Percentiles rank a stretch among this genome's conserved stretches.
These are phyloP conservation scores for Phytophthora podocarpi DNA, from an alignment of 352 stramenopile genomes.

Conservation along the genomic window DNA sequence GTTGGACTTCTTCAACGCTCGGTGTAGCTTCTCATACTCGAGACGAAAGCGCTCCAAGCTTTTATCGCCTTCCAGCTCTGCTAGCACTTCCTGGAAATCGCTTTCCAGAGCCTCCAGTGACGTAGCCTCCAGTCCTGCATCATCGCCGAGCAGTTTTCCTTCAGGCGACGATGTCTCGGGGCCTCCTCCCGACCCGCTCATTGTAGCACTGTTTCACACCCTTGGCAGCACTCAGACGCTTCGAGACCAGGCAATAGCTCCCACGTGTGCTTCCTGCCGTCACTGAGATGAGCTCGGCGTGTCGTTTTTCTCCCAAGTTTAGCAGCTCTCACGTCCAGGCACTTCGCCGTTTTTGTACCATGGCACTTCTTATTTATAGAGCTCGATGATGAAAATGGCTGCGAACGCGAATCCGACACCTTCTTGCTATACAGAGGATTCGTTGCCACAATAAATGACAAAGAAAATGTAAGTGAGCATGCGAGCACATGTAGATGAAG, in stretches of 20 bases:
- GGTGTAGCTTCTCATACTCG: conserved; percentile 96
- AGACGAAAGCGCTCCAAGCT: conserved; percentile 93
- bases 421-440: neutral
- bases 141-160: conserved; percentile 56
- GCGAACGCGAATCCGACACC: neutral
- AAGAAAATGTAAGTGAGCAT: conserved; percentile 4
- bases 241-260: neutral
- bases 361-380: conserved; percentile 25
- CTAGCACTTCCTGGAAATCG: conserved; percentile 94
- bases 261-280: conserved; percentile 1
- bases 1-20: conserved; percentile 93
- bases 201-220: conserved; percentile 1
- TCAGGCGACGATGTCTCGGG: conserved; percentile 29
- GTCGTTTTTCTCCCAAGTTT: conserved; percentile 35
- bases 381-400: neutral
- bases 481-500: conserved; percentile 1
- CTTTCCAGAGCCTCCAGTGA: conserved; percentile 90
- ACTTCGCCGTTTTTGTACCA: conserved; percentile 22
- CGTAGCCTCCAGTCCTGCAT: conserved; percentile 53
- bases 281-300: neutral
- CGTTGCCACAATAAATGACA: neutral
- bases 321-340: conserved; percentile 9
- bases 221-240: neutral
- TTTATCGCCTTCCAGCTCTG: conserved; percentile 92
- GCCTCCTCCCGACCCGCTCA: conserved; percentile 29